Conservation (phyloP, 805 yeast species). For the Lachancea mirantina region DNA sequence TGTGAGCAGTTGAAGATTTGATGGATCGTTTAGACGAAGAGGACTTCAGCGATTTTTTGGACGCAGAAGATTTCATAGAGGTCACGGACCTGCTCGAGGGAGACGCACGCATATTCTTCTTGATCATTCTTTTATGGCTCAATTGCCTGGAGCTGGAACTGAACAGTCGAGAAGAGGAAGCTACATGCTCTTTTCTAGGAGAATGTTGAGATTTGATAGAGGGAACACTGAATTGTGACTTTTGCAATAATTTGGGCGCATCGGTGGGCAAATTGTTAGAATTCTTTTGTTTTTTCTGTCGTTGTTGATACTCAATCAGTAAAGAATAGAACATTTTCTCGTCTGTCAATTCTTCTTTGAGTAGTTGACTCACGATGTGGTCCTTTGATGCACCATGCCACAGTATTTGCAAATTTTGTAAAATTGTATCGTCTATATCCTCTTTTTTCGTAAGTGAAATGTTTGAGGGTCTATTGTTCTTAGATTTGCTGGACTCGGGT, state of each 20-base stretch:
- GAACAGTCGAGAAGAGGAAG: conserved; percentile 24
- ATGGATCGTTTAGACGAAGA: conserved; percentile 6
- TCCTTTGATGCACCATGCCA: conserved; percentile 72
- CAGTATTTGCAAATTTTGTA: conserved; percentile 65
- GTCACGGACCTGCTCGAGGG: conserved; percentile 11
- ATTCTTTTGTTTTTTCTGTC: conserved; percentile 35
- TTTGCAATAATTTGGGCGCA: conserved; percentile 26
- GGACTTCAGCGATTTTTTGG: conserved; percentile 15
- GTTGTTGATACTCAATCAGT: conserved; percentile 67
- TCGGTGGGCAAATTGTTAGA: conserved; percentile 2
- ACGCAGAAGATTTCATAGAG: conserved; percentile 10
- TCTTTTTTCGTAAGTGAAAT: conserved; percentile 20
- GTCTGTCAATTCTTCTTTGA: conserved; percentile 52
- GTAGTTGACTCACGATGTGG: conserved; percentile 47
- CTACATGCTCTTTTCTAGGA: conserved; percentile 18
- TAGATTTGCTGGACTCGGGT: conserved; percentile 28
- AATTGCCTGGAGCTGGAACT: conserved; percentile 19
- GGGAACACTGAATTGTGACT: conserved; percentile 28
- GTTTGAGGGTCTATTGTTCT: conserved; percentile 12
- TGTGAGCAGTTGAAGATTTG: conserved; percentile 2
- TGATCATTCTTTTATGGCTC: conserved; percentile 9
- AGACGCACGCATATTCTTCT: conserved; percentile 9
- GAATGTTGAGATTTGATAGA: conserved; percentile 13
- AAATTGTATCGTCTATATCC: conserved; percentile 64
- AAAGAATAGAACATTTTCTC: conserved; percentile 79